Base-by-base conservation (phyloP, 2,329 filamentous ascomycete genomes). In the Metarhizium brunneum region DNA sequence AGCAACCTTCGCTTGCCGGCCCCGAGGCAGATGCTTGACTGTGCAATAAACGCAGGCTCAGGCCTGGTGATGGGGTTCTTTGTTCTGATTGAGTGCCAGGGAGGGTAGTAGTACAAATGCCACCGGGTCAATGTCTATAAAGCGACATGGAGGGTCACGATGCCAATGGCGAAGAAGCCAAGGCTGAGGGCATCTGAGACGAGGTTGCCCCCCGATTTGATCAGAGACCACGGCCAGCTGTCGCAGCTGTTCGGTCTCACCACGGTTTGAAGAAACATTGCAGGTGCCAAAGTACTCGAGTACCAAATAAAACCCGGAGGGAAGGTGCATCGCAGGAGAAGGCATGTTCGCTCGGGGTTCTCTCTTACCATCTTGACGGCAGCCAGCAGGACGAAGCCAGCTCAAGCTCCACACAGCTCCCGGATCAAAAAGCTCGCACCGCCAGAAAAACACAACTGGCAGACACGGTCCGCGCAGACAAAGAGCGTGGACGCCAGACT, bases 341-440 rank as follows among this genome's bases (percentile, higher is more conserved):
- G 7, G 36, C 36, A 49, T 16, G 8, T n/a, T 35, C 45, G 16
- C 30, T 47, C 7, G 14, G 52, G 25, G 11, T 14, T 32, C 38
- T 52, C 20, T 53, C 56, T 58, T 58, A 58, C 56, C 56, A 58
- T 58, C 30, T 58, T 54, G 54, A 56, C 35, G 52, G 43, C 51
- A 50, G 50, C 48, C 36, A 51, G 56, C 52, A 54, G 52, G 32
- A 50, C 43, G 51, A 48, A 35, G 49, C 54, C 50, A 36, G 49
- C 48, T 52, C 32, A 52, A 52, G 53, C 52, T 54, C 35, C 53
- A 55, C 53, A 55, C 53, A 55, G 45, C 50, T 38, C 50, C 50
- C 53, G 38, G 20, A 45, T 50, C 43, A 35, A 53, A 35, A 35
- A 56, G 43, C 40, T 56, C 51, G 45, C 54, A 53, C 54, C 43